Base-by-base conservation (phyloP, 192 early-diverging fungal genomes). In the Spizellomyces punctatus region DNA sequence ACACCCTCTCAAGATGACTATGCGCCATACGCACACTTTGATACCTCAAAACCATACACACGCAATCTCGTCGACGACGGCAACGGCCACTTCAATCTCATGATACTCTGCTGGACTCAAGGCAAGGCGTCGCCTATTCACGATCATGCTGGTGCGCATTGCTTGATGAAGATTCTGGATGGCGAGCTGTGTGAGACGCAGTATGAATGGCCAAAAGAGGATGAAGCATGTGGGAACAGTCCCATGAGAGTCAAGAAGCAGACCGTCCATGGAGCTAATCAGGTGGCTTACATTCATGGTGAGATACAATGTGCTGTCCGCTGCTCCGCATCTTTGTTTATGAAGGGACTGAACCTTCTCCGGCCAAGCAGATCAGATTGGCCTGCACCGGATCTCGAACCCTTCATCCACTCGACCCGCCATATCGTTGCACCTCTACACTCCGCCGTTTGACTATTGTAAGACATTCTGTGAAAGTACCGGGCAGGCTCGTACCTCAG, bases 1-100 rank as follows among this genome's bases (percentile, higher is more conserved):
- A 71, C 72, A 10, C 85, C 90, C 57, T 65, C 82, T 64, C 27
- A 36, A 36, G 76, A 73, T 46, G 92, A 94, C 73, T 94, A 91
- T 90, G 52, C 60, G 10, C 83, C 89, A 66, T 91, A 89, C 69
- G 89, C 90, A 43, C 76, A 85, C 41, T 91, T 90, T 79, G 90
- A 94, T 44, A 6, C 49, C 47, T 78, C 84, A 10, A 73, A 85
- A 10, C 66, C 66, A 6, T 96, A 96, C 77, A 96, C 95, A 36
- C 88, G 95, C 60, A 95, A 93, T 72, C 82, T 96, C 10, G 89
- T 96, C 3, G 95, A 96, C 75, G 90, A 92, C 62, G 95, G 95
- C 46, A 94, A 94, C 72, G 95, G 93, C 67, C 89, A 90, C 70
- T 97, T 94, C 83, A 97, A 97, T 64, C 86, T 97, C 46, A 92